These are phyloP conservation scores for Phylloporus rhodoxanthus DNA, from an alignment of 768 basidiomycete genomes.

Conservation along the genomic window DNA sequence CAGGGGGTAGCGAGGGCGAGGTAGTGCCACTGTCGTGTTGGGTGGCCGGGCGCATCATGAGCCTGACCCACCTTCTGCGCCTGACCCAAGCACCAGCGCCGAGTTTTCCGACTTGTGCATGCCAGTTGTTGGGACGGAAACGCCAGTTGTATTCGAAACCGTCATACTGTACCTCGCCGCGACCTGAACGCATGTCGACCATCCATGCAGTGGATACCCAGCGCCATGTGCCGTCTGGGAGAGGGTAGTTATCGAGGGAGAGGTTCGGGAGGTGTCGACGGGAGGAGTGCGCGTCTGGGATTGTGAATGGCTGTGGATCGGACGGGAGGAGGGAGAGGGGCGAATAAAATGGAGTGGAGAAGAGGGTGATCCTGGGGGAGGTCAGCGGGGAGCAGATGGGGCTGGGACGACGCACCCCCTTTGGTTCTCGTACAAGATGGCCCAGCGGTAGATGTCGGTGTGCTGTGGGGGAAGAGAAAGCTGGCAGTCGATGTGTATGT, in stretches of 20 bases:
- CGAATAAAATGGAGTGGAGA: conserved; percentile 72
- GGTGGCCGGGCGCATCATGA: conserved; percentile 69
- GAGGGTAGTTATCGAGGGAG: conserved; percentile 56
- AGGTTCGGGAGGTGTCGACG: conserved; percentile 49
- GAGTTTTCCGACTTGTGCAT: conserved; percentile 50
- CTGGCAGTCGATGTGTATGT: conserved; percentile 31
- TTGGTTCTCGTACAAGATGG: conserved; percentile 76
- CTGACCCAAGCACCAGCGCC: conserved; percentile 71
- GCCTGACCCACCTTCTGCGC: conserved; percentile 73
- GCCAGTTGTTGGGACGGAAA: conserved; percentile 66
- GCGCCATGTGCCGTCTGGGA: conserved; percentile 75
- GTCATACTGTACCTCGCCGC: conserved; percentile 71
- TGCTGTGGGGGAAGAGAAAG: conserved; percentile 27
- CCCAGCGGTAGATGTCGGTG: conserved; percentile 66
- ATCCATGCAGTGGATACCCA: conserved; percentile 82
- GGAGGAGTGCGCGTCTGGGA: conserved; percentile 38
- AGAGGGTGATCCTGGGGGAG: conserved; percentile 47
- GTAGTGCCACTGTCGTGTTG: neutral
- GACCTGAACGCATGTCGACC: conserved; percentile 80
- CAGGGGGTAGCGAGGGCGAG: neutral
- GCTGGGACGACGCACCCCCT: conserved; percentile 49
- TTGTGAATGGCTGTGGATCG: conserved; percentile 71
- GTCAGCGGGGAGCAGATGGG: conserved; percentile 4
- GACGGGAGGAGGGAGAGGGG: conserved; percentile 58
- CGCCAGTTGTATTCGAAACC: conserved; percentile 84